Evolutionary conservation across 2,329 filamentous ascomycete genomes (phyloP).

Genomic region (Aspergillus aculeatinus): DNA sequence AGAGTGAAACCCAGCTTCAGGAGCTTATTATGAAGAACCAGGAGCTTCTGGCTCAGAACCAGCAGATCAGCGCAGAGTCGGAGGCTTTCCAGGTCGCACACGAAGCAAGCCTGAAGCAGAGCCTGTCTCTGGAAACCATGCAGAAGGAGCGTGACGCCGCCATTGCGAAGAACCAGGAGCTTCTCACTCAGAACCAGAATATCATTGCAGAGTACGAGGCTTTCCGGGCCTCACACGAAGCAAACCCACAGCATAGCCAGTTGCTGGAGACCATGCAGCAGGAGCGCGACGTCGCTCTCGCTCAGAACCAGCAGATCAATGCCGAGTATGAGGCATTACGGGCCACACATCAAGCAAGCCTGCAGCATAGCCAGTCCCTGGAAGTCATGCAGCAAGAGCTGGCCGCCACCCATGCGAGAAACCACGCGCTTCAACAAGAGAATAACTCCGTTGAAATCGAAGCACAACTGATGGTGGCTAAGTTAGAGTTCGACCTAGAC

Average conservation of each 20-base stretch:
- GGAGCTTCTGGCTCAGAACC: conserved; percentile 2
- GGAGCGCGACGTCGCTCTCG: conserved; percentile 8
- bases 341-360: not conserved
- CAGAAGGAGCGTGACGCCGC: conserved; percentile 12
- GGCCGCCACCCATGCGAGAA: not conserved
- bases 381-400: conserved; percentile 7
- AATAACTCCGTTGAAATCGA: not conserved
- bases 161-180: not conserved
- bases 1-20: not conserved
- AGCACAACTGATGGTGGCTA: not conserved
- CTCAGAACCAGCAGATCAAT: conserved; percentile 3
- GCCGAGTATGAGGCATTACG: conserved; percentile 2
- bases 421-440: conserved; percentile 3
- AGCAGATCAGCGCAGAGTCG: not conserved
- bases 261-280: not conserved
- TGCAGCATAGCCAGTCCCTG: not conserved
- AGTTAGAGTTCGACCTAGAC: not conserved
- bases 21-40: not conserved
- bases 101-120: not conserved
- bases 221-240: not conserved
- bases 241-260: not conserved
- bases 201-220: not conserved
- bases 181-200: conserved; percentile 5
- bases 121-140: not conserved
- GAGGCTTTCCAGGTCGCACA: not conserved